Base-by-base conservation (phyloP, 805 yeast species). In the Yamadazyma tumulicola region DNA sequence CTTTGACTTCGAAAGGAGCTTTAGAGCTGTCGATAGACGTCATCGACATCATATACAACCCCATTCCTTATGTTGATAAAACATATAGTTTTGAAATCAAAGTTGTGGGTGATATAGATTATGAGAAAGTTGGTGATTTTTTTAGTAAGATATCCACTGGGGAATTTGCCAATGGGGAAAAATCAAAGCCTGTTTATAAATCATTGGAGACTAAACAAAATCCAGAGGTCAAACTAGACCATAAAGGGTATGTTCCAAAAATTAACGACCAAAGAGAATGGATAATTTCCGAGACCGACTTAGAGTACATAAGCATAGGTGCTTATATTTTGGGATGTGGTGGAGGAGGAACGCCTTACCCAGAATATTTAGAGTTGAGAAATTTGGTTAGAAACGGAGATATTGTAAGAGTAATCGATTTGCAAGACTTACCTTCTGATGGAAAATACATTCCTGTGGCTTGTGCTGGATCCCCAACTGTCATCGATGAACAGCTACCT, bases 341-440 rank as follows among this genome's bases (percentile, higher is more conserved):
- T 3, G 77, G 77, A 10, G 77, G 77, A 19, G 76, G 77, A 25
- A 59, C 59, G 32, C 75, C 77, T 15, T 67, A 69, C 46, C 52
- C 70, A 4, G 47, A 46, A 13, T 66, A 45, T 39, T 49, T 72
- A 20, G 64, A 59, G 29, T 43, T 57, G 1, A 47, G 64, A 29
- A 59, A 59, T 33, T 37, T 53, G 32, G 31, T 70, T 13, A 41
- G 64, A 26, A 32, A 43, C 2, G 75, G 74, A 7, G 61, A 53
- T 14, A 33, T 34, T 1, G 50, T 67, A 18, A 48, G 31, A 25
- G 64, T 70, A 11, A 47, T 69, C 31, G 64, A 64, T 44, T 36
- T 57, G 27, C 52, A 55, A 19, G 66, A 58, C 46, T 38, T 41
- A 17, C 38, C 12, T 38, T 53, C 15, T 42, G 49, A 51, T 9